Percentiles rank a stretch among this genome's conserved stretches.
These are phyloP conservation scores for Irpex rosettiformis DNA, from an alignment of 1,284 basidiomycete species.

Conservation along the genomic window DNA sequence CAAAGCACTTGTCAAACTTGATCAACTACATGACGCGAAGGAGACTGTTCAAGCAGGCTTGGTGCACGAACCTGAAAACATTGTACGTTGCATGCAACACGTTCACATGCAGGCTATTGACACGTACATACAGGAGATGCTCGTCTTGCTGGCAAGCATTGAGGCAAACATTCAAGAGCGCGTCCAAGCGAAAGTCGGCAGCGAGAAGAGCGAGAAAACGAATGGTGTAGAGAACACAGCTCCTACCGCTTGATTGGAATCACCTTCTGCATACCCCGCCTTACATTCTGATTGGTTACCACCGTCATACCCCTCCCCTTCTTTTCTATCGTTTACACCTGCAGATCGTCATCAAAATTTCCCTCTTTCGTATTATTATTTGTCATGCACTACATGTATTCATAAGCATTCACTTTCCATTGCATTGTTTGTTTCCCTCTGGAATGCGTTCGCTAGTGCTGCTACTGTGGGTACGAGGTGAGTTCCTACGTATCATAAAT, in stretches of 20 bases:
- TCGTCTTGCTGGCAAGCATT: constrained; percentile 1
- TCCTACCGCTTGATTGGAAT: not conserved
- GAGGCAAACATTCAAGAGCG: not conserved
- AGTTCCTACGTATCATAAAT: not conserved
- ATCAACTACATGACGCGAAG: constrained; percentile 70
- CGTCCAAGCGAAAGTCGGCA: not conserved
- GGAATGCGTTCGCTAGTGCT: not conserved
- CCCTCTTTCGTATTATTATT: not conserved
- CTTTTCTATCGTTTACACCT: not conserved
- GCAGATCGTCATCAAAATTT: not conserved
- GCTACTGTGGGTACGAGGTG: not conserved
- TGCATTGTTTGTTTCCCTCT: not conserved
- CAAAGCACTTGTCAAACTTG: constrained; percentile 81
- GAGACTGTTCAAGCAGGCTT: constrained; percentile 83
- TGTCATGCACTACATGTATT: not conserved
- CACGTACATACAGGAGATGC: constrained; percentile 7
- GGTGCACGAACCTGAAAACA: constrained; percentile 86
- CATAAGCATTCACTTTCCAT: not conserved
- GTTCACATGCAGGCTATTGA: not conserved
- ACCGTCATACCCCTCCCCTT: not conserved
- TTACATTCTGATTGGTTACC: not conserved
- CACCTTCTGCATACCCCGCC: not conserved
- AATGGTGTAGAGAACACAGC: not conserved
- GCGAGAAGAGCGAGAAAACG: not conserved
- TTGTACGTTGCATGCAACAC: constrained; percentile 39